Evolutionary conservation across 2,329 filamentous ascomycete genomes (phyloP).

Genomic region (Monilinia vaccinii-corymbosi): DNA sequence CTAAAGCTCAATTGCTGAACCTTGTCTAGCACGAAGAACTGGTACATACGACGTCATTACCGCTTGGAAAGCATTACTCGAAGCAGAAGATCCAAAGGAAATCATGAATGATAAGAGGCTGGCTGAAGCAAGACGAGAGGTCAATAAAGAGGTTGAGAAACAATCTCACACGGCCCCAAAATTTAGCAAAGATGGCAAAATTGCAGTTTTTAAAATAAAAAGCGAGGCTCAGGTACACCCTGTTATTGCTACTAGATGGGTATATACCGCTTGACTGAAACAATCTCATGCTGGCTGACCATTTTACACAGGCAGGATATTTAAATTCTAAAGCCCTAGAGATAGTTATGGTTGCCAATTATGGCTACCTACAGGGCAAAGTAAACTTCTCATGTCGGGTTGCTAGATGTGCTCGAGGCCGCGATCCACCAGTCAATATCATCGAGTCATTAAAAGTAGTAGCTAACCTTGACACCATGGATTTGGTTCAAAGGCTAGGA

Average conservation of each 20-base stretch:
- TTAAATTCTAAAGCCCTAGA: slow-evolving; percentile 50
- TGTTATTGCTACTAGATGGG: slow-evolving; percentile 58
- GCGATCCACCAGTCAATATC: slow-evolving; percentile 51
- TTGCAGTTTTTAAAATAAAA: slow-evolving; percentile 54
- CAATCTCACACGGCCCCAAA: slow-evolving; percentile 54
- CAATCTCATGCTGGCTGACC: background rate
- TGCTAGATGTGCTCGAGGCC: slow-evolving; percentile 43
- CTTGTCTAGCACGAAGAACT: slow-evolving; percentile 41
- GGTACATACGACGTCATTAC: slow-evolving; percentile 49
- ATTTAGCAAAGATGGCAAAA: slow-evolving; percentile 52
- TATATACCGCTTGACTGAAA: background rate
- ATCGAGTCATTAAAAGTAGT: slow-evolving; percentile 47
- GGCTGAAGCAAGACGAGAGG: slow-evolving; percentile 45
- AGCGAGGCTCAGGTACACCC: slow-evolving; percentile 56
- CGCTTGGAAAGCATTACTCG: slow-evolving; percentile 50
- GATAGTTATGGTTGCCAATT: slow-evolving; percentile 57
- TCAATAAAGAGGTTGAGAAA: slow-evolving; percentile 51
- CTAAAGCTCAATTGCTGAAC: background rate
- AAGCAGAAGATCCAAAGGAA: slow-evolving; percentile 40
- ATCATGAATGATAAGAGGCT: slow-evolving; percentile 42
- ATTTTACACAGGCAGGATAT: slow-evolving; percentile 37
- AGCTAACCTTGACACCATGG: slow-evolving; percentile 36
- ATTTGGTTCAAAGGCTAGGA: slow-evolving; percentile 41
- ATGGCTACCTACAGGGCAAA: slow-evolving; percentile 51
- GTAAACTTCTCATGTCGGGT: slow-evolving; percentile 62